Conservation (phyloP, 2,329 filamentous ascomycete genomes). For the Grosmannia serpens region DNA sequence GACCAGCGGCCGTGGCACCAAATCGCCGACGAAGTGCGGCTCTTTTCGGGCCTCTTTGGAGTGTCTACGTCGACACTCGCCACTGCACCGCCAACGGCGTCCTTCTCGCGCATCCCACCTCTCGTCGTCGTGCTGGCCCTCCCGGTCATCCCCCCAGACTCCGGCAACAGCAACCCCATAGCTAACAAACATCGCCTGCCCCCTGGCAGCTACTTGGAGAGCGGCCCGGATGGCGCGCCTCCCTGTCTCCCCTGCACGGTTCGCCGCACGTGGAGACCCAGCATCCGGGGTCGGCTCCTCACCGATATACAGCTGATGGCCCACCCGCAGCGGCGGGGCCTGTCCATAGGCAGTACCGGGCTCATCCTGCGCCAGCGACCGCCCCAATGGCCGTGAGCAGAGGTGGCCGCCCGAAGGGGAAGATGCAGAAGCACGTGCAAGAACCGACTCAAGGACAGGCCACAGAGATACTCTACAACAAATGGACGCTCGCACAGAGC, state of each 20-base stretch:
- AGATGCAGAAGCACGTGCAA: not conserved
- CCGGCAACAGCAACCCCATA: not conserved
- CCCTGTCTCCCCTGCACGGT: not conserved
- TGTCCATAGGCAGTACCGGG: not conserved
- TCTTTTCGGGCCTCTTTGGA: conserved; percentile 14
- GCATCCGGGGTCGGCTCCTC: conserved; percentile 1
- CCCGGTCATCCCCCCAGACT: not conserved
- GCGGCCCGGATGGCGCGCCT: not conserved
- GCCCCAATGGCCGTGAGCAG: not conserved
- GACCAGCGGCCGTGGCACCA: conserved; percentile 20
- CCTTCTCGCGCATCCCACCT: not conserved
- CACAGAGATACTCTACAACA: not conserved
- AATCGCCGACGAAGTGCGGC: conserved; percentile 17
- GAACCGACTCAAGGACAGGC: too few relatives aligned
- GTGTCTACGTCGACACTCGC: not conserved
- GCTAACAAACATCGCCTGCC: not conserved
- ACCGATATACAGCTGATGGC: not conserved
- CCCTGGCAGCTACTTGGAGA: not conserved
- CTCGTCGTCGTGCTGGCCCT: conserved; percentile 1
- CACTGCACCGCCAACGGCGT: not conserved
- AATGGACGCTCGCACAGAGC: not conserved
- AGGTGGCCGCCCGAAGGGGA: too few relatives aligned
- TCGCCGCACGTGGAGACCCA: not conserved
- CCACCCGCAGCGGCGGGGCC: not conserved
- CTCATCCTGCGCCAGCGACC: not conserved